Evolutionary conservation across 148 eudicot species (phyloP).

Genomic region (Camellia lanceoleosa): DNA sequence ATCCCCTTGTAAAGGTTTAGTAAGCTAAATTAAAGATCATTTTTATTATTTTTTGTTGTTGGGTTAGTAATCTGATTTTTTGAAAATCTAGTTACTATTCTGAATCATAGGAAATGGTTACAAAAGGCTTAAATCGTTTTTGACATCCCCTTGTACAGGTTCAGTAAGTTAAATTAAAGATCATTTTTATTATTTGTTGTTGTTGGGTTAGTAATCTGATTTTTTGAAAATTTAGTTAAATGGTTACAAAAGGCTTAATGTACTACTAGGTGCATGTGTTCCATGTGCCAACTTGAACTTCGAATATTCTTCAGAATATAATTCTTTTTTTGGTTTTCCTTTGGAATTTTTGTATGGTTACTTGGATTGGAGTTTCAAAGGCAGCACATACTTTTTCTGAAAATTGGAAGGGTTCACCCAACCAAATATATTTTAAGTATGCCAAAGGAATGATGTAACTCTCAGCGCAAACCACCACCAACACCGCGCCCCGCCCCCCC

Average conservation of each 20-base stretch:
- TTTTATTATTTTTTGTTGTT: too few species aligned
- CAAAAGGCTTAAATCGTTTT: too few species aligned
- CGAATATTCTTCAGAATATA: not conserved
- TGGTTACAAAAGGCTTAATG: too few species aligned
- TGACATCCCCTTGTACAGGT: not conserved
- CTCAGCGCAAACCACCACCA: too few species aligned
- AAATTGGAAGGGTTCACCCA: not conserved
- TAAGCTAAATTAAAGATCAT: too few species aligned
- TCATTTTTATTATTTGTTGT: not conserved
- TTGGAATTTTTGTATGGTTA: not conserved
- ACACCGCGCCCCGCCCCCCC: too few species aligned
- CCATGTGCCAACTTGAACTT: not conserved
- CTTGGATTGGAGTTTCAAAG: not conserved
- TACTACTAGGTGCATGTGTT: too few species aligned
- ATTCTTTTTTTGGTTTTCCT: not conserved
- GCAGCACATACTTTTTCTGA: too few species aligned
- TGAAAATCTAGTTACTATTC: too few species aligned
- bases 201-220: not conserved
- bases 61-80: too few species aligned
- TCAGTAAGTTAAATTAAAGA: not conserved
- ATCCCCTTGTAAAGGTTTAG: too few species aligned
- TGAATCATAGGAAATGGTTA: too few species aligned
- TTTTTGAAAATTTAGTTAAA: not conserved
- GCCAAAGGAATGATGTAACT: not conserved
- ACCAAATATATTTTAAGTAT: not conserved